Evolutionary conservation across 2,329 filamentous ascomycete genomes (phyloP).

Genomic region (Colletotrichum tropicale): DNA sequence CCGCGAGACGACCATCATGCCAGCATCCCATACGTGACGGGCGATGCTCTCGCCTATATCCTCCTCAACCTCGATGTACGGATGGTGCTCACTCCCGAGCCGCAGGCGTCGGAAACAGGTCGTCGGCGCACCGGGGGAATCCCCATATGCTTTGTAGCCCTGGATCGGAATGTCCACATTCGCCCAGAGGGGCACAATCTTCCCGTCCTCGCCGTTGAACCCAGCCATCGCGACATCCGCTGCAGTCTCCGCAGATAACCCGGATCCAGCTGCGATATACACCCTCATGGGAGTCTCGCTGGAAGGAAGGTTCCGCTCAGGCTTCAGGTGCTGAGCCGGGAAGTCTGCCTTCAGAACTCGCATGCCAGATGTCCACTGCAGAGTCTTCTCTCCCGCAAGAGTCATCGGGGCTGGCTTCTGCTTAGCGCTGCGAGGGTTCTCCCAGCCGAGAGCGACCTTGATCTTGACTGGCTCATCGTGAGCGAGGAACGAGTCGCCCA

Average conservation of each 20-base stretch:
- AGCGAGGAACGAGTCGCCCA: constrained; percentile 59
- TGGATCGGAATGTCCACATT: constrained; percentile 26
- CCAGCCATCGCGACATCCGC: neutral
- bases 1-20: constrained; percentile 48
- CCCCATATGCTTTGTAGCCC: neutral
- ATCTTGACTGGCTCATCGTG: constrained; percentile 50
- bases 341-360: constrained; percentile 40
- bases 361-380: constrained; percentile 35
- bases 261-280: neutral
- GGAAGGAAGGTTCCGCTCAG: neutral
- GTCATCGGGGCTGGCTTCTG: constrained; percentile 26
- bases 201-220: constrained; percentile 29
- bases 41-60: constrained; percentile 66
- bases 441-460: constrained; percentile 33
- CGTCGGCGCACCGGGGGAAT: constrained; percentile 19
- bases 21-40: constrained; percentile 64
- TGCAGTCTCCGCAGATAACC: neutral
- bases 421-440: constrained; percentile 23
- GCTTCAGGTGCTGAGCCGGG: neutral
- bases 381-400: constrained; percentile 18
- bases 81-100: constrained; percentile 26
- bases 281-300: neutral
- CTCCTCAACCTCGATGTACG: constrained; percentile 52
- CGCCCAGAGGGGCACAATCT: constrained; percentile 50
- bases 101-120: constrained; percentile 34